phyloP scores from a whole-genome alignment of 352 stramenopile species.

The Blastocystis sp. region DNA sequence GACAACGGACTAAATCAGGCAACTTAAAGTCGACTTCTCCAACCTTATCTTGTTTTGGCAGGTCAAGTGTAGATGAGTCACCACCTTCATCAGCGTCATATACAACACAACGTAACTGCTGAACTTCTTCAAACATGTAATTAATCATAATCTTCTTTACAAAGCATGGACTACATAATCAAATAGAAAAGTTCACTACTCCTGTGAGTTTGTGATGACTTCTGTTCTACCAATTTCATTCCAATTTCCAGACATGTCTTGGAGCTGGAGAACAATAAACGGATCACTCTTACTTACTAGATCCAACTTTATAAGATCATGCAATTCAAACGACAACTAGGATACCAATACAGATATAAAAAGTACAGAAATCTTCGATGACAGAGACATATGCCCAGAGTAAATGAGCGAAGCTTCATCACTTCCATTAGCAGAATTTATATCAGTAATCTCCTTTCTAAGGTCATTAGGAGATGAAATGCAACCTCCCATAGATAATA shows the following conservation, averaged over 20 bases:
- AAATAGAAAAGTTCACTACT: neutral
- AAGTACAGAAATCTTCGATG: conserved; percentile 13
- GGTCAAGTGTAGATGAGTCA: conserved; percentile 73
- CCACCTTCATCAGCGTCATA: conserved; percentile 81
- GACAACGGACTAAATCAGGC: conserved; percentile 75
- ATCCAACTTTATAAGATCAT: conserved; percentile 80
- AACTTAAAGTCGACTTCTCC: conserved; percentile 75
- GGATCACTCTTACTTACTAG: conserved; percentile 82
- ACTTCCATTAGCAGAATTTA: neutral
- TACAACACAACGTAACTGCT: conserved; percentile 80
- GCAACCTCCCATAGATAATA: conserved; percentile 64
- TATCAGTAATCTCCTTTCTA: neutral
- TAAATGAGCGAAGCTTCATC: conserved; percentile 60
- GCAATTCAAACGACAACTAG: conserved; percentile 81
- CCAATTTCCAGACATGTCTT: conserved; percentile 10
- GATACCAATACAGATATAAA: conserved; percentile 52
- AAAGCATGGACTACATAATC: conserved; percentile 77
- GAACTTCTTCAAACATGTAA: conserved; percentile 80
- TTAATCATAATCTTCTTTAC: conserved; percentile 78
- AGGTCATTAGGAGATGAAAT: conserved; percentile 33
- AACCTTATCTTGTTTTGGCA: conserved; percentile 76
- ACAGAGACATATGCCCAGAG: neutral
- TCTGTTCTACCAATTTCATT: conserved; percentile 78
- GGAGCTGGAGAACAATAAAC: conserved; percentile 74
- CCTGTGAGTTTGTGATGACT: conserved; percentile 74